Conservation (phyloP, 768 basidiomycete species). For the Gymnopilus junonius region DNA sequence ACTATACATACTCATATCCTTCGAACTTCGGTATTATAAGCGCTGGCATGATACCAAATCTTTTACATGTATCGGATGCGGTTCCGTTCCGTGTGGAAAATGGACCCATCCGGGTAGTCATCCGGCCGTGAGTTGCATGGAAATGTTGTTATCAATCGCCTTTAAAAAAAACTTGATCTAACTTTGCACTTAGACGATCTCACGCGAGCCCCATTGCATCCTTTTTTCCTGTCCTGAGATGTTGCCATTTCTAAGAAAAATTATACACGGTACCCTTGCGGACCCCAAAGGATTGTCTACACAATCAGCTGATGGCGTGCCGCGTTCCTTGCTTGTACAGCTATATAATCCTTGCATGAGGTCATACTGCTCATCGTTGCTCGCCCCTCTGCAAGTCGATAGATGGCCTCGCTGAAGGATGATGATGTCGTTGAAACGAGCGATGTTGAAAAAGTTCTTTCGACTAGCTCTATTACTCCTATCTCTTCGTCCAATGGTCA, state of each 20-base stretch:
- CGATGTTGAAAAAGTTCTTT: not conserved
- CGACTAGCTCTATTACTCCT: not conserved
- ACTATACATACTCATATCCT: no score
- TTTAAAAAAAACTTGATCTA: not conserved
- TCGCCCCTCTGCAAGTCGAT: not conserved
- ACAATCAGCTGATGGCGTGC: not conserved
- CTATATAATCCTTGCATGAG: not conserved
- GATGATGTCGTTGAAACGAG: not conserved
- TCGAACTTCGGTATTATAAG: no score
- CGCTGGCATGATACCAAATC: no score
- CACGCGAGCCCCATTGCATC: not conserved
- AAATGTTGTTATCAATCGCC: not conserved
- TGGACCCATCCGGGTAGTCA: not conserved
- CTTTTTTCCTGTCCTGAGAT: not conserved
- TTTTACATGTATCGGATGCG: not conserved
- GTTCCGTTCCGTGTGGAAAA: constrained; percentile 4
- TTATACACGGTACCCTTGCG: no score
- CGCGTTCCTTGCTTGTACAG: not conserved
- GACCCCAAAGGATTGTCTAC: not conserved
- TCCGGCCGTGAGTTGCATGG: not conserved
- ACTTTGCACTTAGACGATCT: not conserved
- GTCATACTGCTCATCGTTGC: not conserved
- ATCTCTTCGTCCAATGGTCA: constrained; percentile 1
- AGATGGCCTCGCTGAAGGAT: not conserved
- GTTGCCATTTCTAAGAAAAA: not conserved